Evolutionary conservation across 495 filamentous ascomycete species (phyloP), one percentile per base, ranked within the genome.

Genomic region (Halenospora varia): DNA sequence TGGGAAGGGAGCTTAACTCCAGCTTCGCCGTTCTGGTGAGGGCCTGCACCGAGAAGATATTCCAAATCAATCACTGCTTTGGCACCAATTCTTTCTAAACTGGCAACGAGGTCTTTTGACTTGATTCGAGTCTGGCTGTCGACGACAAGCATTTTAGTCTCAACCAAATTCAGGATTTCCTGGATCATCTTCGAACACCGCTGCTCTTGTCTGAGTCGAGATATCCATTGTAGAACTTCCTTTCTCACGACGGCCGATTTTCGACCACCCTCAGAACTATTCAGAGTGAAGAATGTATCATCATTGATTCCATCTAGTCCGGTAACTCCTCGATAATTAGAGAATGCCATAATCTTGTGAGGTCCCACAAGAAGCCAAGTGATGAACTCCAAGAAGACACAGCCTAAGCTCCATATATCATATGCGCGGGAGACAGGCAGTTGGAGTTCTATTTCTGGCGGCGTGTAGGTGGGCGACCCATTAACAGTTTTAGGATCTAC

Each of bases 351-450:
- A 8, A 51, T 29, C 41, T 46, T 1, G 3, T 20, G 6, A 6
- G 18, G 44, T 35, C 44, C 41, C 9, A 17, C 15, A 41, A 44
- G 4, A 15, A 57, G 26, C 62, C 62, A 65, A 17, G 51, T 65
- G 6, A 62, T 3, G n/a, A 65, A 62, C 50, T 76, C 74, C 1
- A 77, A 63, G 47, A 68, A 75, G 3, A 76, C 60, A 48, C 73
- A 75, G 6, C 73, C 75, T 6, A 77, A 66, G 8, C 65, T 68
- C 72, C 72, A 77, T 2, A 75, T 61, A 55, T 77, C 75, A 20
- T 62, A 72, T 2, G 64, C 61, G 3, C 63, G 60, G 2, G 67
- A 70, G 11, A 55, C 57, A 6, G 10, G 11, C 1, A 59, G 51
- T 42, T 66, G 35, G n/a, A 53, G 53, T 3, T 42, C 50, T 9